These are phyloP conservation scores for Linum tenue DNA, from an alignment of 345 rosid genomes.

Conservation along the genomic window DNA sequence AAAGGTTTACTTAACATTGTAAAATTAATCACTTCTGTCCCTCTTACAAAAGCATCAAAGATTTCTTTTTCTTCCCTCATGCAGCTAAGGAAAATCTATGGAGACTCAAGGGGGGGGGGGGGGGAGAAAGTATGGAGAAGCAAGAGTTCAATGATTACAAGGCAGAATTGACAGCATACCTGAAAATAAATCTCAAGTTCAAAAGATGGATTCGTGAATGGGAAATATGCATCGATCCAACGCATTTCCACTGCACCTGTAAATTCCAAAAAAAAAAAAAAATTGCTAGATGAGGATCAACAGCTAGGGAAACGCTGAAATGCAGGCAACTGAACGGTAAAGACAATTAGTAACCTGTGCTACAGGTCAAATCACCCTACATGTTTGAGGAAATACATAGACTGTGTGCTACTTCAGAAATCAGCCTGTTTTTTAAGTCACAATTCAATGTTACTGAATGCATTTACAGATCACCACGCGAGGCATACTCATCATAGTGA, in stretches of 20 bases:
- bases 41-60: background rate
- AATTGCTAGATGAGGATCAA: constrained; percentile 5
- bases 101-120: too few species aligned
- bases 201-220: constrained; percentile 87
- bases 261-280: constrained; percentile 13
- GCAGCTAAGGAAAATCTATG: background rate
- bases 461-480: too few species aligned
- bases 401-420: too few species aligned
- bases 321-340: background rate
- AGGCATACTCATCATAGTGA: too few species aligned
- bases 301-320: background rate
- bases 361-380: background rate
- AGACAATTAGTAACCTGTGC: background rate
- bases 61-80: background rate
- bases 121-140: background rate
- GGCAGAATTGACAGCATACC: constrained; percentile 25
- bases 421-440: too few species aligned
- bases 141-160: background rate
- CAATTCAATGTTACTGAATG: too few species aligned
- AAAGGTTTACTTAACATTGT: too few species aligned
- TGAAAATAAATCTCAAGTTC: constrained; percentile 94
- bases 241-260: constrained; percentile 96
- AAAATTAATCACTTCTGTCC: background rate
- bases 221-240: constrained; percentile 90
- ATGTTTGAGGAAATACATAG: background rate